phyloP scores from a whole-genome alignment of 352 stramenopile genomes.

The Phytophthora nicotianae region DNA sequence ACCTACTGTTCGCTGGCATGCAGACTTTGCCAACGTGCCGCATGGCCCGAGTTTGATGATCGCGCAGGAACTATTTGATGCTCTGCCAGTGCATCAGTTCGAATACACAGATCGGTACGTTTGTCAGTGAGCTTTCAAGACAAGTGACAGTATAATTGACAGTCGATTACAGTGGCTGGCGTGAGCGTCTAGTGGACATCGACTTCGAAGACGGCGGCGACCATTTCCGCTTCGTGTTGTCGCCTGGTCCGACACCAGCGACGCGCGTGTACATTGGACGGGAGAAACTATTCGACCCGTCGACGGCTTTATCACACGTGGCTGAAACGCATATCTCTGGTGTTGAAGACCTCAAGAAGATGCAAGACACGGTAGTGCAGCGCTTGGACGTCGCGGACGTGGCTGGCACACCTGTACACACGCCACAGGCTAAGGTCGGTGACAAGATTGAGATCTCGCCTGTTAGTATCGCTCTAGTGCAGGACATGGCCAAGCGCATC shows the following conservation, averaged over 20 bases:
- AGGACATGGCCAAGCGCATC: conserved; percentile 93
- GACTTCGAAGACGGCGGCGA: conserved; percentile 79
- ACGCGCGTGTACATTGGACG: conserved; percentile 89
- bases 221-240: conserved; percentile 94
- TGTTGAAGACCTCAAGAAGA: conserved; percentile 35
- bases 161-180: conserved; percentile 76
- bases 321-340: conserved; percentile 32
- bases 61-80: conserved; percentile 95
- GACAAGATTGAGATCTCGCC: conserved; percentile 95
- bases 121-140: not conserved
- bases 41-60: conserved; percentile 88
- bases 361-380: conserved; percentile 33
- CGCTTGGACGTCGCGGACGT: conserved; percentile 61
- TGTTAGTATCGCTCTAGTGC: conserved; percentile 88
- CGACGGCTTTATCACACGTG: conserved; percentile 31
- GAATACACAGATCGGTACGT: conserved; percentile 90
- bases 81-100: conserved; percentile 95
- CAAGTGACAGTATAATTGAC: conserved; percentile 1
- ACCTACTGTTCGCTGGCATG: conserved; percentile 83
- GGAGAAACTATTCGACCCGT: conserved; percentile 80
- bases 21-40: conserved; percentile 81
- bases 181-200: conserved; percentile 94
- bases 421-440: conserved; percentile 63
- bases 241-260: conserved; percentile 90
- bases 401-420: conserved; percentile 48